These are phyloP conservation scores for Apostasia ramifera DNA, from an alignment of 106 monocot species.

Conservation along the genomic window DNA sequence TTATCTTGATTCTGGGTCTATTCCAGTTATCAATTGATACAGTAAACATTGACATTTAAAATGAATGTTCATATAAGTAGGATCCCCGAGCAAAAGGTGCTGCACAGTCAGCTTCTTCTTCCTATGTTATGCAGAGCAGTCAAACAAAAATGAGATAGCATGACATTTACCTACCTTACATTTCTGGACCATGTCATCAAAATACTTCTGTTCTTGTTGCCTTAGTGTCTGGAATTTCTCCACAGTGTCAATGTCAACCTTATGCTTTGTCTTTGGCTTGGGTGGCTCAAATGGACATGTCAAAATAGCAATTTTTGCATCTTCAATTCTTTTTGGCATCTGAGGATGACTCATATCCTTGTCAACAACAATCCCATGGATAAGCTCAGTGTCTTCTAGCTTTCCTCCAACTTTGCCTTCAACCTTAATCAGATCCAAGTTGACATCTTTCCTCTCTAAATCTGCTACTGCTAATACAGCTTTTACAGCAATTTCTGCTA, in stretches of 20 bases:
- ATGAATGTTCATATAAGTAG: no score
- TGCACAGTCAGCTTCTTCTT: no score
- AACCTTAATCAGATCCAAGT: conserved; percentile 90
- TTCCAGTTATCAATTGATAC: no score
- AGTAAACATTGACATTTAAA: no score
- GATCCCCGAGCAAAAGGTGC: no score
- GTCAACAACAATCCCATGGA: conserved; percentile 87
- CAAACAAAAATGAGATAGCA: not conserved
- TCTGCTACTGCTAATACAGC: conserved; percentile 94
- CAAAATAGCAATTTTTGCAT: conserved; percentile 94
- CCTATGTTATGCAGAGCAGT: no score
- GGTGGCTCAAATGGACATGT: conserved; percentile 99
- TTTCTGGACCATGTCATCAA: conserved; percentile 97
- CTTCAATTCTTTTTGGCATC: conserved; percentile 90
- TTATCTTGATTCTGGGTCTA: no score
- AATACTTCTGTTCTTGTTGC: conserved; percentile 82
- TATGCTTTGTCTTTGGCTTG: conserved; percentile 99
- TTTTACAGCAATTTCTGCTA: conserved; percentile 94
- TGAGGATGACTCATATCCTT: conserved; percentile 99
- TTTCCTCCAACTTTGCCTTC: conserved; percentile 98
- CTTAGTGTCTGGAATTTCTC: conserved; percentile 92
- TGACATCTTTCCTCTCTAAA: conserved; percentile 94
- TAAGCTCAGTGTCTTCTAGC: conserved; percentile 84
- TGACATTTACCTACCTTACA: conserved; percentile 57
- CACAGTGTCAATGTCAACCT: conserved; percentile 97